Conservation (phyloP, 306 rosid genomes). For the Boehmeria nivea region DNA sequence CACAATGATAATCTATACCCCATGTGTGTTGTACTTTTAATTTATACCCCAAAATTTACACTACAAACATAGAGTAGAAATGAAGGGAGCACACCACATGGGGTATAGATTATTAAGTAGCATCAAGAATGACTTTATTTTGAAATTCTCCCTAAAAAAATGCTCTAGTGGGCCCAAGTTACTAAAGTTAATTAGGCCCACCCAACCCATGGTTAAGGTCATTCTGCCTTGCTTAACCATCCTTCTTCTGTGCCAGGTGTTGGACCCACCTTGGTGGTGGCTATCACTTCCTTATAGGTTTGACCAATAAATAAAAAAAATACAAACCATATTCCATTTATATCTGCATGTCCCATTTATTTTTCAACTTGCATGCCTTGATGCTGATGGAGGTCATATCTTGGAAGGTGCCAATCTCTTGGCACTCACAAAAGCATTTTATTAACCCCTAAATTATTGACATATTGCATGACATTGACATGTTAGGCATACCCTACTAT, state of each 20-base stretch:
- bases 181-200: not conserved
- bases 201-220: not conserved
- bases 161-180: not conserved
- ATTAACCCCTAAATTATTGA: constrained; percentile 2
- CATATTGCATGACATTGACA: not conserved
- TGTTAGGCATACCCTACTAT: not conserved
- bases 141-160: too few relatives aligned
- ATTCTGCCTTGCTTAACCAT: too few relatives aligned
- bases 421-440: constrained; percentile 3
- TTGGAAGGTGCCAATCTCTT: constrained; percentile 14
- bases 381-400: constrained; percentile 6
- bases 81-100: too few relatives aligned
- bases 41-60: too few relatives aligned
- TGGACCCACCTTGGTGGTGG: constrained; percentile 11
- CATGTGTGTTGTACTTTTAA: too few relatives aligned
- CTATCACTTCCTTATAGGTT: constrained; percentile 1
- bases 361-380: not conserved
- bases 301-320: constrained; percentile 16
- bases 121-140: too few relatives aligned
- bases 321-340: not conserved
- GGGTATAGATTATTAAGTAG: too few relatives aligned
- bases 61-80: too few relatives aligned
- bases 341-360: not conserved
- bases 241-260: not conserved
- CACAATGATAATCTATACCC: too few relatives aligned